phyloP scores from a whole-genome alignment of 2,329 filamentous ascomycete species.

The Davidsoniella neocaledoniae region DNA sequence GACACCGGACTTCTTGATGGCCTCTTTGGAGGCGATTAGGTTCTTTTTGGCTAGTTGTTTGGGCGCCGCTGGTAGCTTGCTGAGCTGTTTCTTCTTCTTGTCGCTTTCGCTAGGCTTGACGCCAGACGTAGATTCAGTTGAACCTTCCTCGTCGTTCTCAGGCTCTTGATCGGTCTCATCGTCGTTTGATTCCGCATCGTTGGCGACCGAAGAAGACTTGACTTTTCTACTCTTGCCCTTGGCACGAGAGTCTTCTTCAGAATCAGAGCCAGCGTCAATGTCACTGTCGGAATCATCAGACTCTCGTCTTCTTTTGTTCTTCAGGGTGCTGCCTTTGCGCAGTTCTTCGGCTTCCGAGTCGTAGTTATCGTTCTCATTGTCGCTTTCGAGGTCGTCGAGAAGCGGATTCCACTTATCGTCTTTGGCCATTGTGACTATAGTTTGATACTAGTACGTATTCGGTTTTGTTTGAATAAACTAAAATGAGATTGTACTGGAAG shows the following conservation, averaged over 20 bases:
- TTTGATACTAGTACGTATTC: background rate
- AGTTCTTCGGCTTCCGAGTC: slow-evolving; percentile 51
- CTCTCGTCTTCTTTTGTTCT: slow-evolving; percentile 47
- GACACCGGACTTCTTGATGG: slow-evolving; percentile 58
- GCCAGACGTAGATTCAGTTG: slow-evolving; percentile 14
- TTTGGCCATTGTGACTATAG: slow-evolving; percentile 15
- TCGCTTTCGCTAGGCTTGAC: slow-evolving; percentile 28
- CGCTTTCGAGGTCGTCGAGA: slow-evolving; percentile 29
- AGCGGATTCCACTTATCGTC: slow-evolving; percentile 12
- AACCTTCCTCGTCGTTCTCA: slow-evolving; percentile 15
- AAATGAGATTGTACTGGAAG: background rate
- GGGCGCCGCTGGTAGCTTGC: slow-evolving; percentile 8
- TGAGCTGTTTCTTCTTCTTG: slow-evolving; percentile 23
- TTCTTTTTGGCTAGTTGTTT: slow-evolving; percentile 45
- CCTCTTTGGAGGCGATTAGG: slow-evolving; percentile 45
- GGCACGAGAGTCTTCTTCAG: slow-evolving; percentile 17
- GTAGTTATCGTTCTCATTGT: slow-evolving; percentile 41
- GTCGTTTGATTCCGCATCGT: slow-evolving; percentile 15
- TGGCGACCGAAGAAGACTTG: slow-evolving; percentile 17
- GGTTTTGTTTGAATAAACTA: background rate
- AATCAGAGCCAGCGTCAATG: slow-evolving; percentile 22
- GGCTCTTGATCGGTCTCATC: slow-evolving; percentile 16
- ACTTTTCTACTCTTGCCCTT: slow-evolving; percentile 15
- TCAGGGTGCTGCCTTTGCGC: slow-evolving; percentile 42
- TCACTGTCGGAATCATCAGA: slow-evolving; percentile 24